These are phyloP conservation scores for Rhizopogon salebrosus DNA, from an alignment of 768 basidiomycete genomes.

Conservation along the genomic window DNA sequence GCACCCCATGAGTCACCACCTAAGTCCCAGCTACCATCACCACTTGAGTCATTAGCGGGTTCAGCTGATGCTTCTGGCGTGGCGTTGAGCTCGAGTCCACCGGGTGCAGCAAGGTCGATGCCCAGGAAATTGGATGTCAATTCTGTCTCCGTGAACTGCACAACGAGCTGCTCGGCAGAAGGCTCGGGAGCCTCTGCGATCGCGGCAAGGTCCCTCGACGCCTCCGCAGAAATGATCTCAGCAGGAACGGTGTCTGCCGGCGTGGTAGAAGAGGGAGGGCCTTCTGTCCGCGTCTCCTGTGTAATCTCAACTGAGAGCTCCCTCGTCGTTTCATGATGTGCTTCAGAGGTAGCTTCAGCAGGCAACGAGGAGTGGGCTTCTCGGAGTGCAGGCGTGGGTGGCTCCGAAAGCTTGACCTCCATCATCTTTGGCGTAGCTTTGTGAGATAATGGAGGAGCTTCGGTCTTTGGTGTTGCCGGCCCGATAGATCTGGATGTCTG, in stretches of 20 bases:
- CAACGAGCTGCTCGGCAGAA: slow-evolving; percentile 2
- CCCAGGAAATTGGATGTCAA: slow-evolving; percentile 2
- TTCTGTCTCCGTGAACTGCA: slow-evolving; percentile 7
- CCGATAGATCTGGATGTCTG: slow-evolving; percentile 18
- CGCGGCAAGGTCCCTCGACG: neutral
- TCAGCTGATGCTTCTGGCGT: neutral
- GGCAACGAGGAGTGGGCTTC: slow-evolving; percentile 8
- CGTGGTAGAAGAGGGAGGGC: slow-evolving; percentile 10
- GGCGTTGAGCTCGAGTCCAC: neutral
- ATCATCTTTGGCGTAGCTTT: slow-evolving; percentile 3
- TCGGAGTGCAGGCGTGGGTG: slow-evolving; percentile 7
- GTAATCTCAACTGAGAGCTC: slow-evolving; percentile 12
- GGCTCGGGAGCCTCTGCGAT: slow-evolving; percentile 4
- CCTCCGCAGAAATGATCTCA: slow-evolving; percentile 12
- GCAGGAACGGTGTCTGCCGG: slow-evolving; percentile 23
- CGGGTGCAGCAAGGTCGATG: neutral
- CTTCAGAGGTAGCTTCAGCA: neutral
- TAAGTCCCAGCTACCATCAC: slow-evolving; percentile 3
- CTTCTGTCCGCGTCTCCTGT: neutral
- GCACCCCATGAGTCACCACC: neutral
- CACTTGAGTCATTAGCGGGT: neutral
- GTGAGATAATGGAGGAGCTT: slow-evolving; percentile 9
- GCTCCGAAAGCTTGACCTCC: slow-evolving; percentile 4
- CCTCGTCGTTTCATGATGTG: neutral
- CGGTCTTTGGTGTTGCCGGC: slow-evolving; percentile 14